Evolutionary conservation across 805 yeast species (phyloP).

Genomic region (Blastobotrys peoriensis): DNA sequence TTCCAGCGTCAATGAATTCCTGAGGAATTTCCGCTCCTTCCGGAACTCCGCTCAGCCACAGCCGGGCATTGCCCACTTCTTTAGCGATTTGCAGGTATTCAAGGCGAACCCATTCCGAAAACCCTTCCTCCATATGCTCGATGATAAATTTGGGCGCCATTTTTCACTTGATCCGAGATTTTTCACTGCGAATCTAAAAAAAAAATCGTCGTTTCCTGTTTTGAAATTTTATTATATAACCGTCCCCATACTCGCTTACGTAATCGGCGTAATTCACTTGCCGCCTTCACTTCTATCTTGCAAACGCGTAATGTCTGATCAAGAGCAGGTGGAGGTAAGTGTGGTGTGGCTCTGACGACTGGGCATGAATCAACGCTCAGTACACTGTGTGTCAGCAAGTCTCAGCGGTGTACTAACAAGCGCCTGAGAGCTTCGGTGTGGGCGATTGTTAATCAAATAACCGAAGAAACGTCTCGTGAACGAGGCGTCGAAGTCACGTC

Average conservation of each 20-base stretch:
- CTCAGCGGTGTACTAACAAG: slow-evolving; percentile 3
- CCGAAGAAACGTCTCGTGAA: slow-evolving; percentile 24
- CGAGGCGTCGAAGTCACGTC: slow-evolving; percentile 25
- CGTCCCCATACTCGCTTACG: too few relatives aligned
- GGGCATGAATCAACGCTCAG: too few relatives aligned
- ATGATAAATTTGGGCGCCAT: slow-evolving; percentile 61
- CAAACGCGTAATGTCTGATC: background rate
- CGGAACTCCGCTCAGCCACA: slow-evolving; percentile 74
- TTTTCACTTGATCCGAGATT: background rate
- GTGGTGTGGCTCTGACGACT: too few relatives aligned
- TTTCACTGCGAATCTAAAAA: too few relatives aligned
- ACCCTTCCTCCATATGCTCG: slow-evolving; percentile 96
- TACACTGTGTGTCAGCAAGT: too few relatives aligned
- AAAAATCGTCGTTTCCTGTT: too few relatives aligned
- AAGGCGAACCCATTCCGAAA: slow-evolving; percentile 90
- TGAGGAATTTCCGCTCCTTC: slow-evolving; percentile 61
- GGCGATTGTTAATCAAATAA: slow-evolving; percentile 27
- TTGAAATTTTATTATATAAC: too few relatives aligned
- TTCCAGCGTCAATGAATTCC: slow-evolving; percentile 50
- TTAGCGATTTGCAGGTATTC: slow-evolving; percentile 79
- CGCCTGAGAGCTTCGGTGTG: slow-evolving; percentile 26
- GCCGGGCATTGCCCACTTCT: slow-evolving; percentile 74
- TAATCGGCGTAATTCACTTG: too few relatives aligned
- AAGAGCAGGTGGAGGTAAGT: slow-evolving; percentile 5
- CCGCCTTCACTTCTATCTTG: too few relatives aligned